Base-by-base conservation (phyloP, 768 basidiomycete species). In the Cystoderma amianthinum region DNA sequence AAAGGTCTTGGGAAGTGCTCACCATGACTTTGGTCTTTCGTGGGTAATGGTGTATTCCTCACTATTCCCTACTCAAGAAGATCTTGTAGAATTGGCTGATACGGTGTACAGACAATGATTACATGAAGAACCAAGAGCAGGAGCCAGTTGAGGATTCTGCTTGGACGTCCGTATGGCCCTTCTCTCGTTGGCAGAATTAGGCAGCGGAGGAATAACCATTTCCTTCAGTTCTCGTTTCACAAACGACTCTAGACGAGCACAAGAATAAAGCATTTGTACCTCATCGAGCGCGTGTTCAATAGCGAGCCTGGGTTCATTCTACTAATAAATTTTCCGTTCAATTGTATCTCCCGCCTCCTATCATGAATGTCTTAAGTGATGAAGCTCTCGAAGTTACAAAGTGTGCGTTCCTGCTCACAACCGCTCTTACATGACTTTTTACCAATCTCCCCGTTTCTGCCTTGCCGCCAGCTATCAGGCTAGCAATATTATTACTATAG, bases 281-380 rank as follows among this genome's bases (percentile, higher is more conserved):
- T 16, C 34, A 19, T 18, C 35, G 25, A 3, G 17, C 41, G 5
- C 47, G 41, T 10, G 32, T 39, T 20, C 46, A 44, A 19, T 32
- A 22, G 32, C 34, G 42, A 7, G 19, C 74, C 1, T 91, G 87
- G 86, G 67, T 86, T 6, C 88, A 88, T 1, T 86, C 83, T 1
- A 65, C 64, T 19, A 82, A 79, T 1, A 77, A 87, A 45, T 62
- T 91, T 10, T 89, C 85, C 2, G 65, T 88, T 16, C 79, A 90
- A 43, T 64, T 91, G 86, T 86, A 84, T 55, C 74, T 91, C 12
- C 88, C 88, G 1, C 85, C 86, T 5, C 85, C 85, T 0, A 73
- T 88, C 1, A 65, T 92, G 33, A 72, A 69, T 4, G 57, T 78
- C 23, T 72, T 90, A 10, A 70, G 74, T 49, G 78, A 85, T 60